phyloP scores from a whole-genome alignment of 768 basidiomycete species.

The Lyophyllum decastes region DNA sequence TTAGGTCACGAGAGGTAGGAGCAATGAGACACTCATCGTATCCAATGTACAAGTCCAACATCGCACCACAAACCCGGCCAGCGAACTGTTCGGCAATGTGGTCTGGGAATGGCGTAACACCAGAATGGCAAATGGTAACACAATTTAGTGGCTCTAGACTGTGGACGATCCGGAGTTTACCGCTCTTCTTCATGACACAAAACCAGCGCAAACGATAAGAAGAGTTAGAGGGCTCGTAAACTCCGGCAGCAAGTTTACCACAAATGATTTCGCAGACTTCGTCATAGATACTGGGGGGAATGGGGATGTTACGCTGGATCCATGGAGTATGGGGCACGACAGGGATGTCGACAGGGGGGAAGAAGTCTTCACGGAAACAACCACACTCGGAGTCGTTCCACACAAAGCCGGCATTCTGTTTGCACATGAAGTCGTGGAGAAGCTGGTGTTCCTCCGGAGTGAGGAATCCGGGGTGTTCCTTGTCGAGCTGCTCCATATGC shows the following conservation, averaged over 20 bases:
- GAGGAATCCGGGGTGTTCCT: slow-evolving; percentile 27
- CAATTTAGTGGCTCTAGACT: slow-evolving; percentile 39
- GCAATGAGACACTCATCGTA: slow-evolving; percentile 32
- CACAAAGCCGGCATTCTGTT: too few species aligned
- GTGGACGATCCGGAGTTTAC: slow-evolving; percentile 36
- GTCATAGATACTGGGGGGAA: slow-evolving; percentile 25
- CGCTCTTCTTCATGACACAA: slow-evolving; percentile 23
- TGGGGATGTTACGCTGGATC: slow-evolving; percentile 28
- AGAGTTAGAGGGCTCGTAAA: too few species aligned
- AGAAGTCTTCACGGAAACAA: too few species aligned
- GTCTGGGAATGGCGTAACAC: too few species aligned
- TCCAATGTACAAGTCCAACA: slow-evolving; percentile 35
- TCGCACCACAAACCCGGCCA: slow-evolving; percentile 24
- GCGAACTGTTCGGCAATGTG: slow-evolving; percentile 32
- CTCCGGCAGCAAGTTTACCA: too few species aligned
- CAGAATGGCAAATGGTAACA: too few species aligned
- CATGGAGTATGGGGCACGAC: slow-evolving; percentile 36
- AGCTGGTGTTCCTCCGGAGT: slow-evolving; percentile 31
- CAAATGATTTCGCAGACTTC: slow-evolving; percentile 22
- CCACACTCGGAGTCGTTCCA: too few species aligned
- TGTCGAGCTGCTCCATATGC: slow-evolving; percentile 13
- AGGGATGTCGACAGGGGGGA: slow-evolving; percentile 31
- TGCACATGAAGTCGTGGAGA: slow-evolving; percentile 33
- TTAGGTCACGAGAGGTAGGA: slow-evolving; percentile 28
- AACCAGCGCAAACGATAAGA: slow-evolving; percentile 38